Conservation (phyloP, 2,329 filamentous ascomycete species). For the Phaeosphaeriaceae sp. region DNA sequence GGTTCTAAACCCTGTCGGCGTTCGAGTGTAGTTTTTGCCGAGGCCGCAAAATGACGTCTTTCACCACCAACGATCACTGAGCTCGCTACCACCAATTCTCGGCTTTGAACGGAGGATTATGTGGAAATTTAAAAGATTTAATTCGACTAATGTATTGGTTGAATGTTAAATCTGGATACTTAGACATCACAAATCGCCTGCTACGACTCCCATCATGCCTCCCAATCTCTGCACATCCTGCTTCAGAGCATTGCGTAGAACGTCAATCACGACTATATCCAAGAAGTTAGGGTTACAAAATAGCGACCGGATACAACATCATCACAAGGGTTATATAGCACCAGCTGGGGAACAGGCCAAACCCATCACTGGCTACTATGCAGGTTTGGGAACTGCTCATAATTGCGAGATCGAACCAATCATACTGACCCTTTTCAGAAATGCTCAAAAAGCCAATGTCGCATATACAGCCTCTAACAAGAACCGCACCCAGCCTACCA, state of each 20-base stretch:
- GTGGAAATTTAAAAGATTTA: too few species aligned
- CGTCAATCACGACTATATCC: background rate
- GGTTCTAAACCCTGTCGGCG: conserved; percentile 21
- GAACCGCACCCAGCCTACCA: conserved; percentile 39
- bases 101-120: too few species aligned
- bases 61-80: background rate
- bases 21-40: conserved; percentile 33
- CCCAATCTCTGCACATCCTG: conserved; percentile 34
- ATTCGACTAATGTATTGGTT: conserved; percentile 1
- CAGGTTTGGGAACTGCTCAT: conserved; percentile 25
- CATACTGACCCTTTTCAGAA: conserved; percentile 40
- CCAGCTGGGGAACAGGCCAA: conserved; percentile 46
- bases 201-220: conserved; percentile 18
- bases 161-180: conserved; percentile 13
- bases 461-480: conserved; percentile 38
- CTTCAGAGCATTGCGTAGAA: conserved; percentile 21
- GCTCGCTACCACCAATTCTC: background rate
- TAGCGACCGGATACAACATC: conserved; percentile 43
- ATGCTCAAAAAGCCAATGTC: conserved; percentile 41
- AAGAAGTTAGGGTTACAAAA: conserved; percentile 38
- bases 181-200: too few species aligned
- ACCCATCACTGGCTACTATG: conserved; percentile 48
- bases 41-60: conserved; percentile 45
- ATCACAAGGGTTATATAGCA: conserved; percentile 45
- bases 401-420: background rate